Base-by-base conservation (phyloP, 2,329 filamentous ascomycete species). In the Fusarium musae region DNA sequence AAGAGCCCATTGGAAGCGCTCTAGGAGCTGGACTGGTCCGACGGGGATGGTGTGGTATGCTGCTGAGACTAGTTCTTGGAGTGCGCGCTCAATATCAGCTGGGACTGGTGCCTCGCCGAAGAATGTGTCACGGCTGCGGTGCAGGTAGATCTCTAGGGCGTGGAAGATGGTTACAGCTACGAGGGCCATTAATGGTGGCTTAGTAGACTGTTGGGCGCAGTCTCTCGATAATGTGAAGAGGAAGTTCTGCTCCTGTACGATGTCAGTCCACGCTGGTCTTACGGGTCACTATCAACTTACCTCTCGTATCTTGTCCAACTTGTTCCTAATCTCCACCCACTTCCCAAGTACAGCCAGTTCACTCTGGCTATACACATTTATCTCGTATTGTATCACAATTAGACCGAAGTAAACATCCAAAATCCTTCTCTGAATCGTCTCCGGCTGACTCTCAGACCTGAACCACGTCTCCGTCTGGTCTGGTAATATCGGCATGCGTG, bases 1-100 rank as follows among this genome's bases (percentile, higher is more conserved):
- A 0, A 75, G 70, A 5, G 62, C 62, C 64, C 62, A 67, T 44
- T 67, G 64, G 16, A 67, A 67, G 0, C 64, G 40, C 12, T 67
- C 64, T 4, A 67, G 23, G 15, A 66, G 39, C 4, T 67, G 64
- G 1, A 67, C 64, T 21, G 64, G 64, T 12, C 64, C 64, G 0
- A 42, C 36, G 12, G 64, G 10, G 7, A 67, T 67, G 4, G 64
- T 59, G 17, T 37, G 52, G 4, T 67, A 67, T 46, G 64, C 64
- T 50, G 52, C 39, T 12, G 32, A 40, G 9, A 67, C 44, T 19
- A 67, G 12, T 2, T 66, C 62, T 5, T 34, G 47, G 1, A 66
- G 10, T 5, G 64, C 44, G 5, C 28, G 42, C 4, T 66, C 64
- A 4, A 66, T 21, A 9, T 66, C 52, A n/a, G 43, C 30, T 9